Evolutionary conservation across 2,329 filamentous ascomycete genomes (phyloP).

Genomic region (Curvularia sp.): DNA sequence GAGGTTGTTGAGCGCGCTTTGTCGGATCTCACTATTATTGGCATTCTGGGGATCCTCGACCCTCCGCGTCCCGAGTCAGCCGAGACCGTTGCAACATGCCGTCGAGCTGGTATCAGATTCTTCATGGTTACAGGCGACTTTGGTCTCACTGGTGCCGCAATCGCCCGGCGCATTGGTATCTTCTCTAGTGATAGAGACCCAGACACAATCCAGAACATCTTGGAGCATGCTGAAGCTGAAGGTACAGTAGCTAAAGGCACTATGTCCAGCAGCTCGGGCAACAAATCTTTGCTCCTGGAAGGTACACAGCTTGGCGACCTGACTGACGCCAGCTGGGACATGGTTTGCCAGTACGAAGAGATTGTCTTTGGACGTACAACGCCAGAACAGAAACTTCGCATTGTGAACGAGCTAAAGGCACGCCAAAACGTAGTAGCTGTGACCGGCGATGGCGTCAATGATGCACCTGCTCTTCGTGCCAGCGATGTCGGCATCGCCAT

Average conservation of each 20-base stretch:
- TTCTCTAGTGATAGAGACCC: constrained; percentile 3
- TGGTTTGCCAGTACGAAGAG: constrained; percentile 1
- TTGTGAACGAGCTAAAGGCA: constrained; percentile 1
- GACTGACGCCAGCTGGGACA: neutral
- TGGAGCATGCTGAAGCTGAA: neutral
- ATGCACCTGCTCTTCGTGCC: constrained; percentile 1
- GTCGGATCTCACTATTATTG: neutral
- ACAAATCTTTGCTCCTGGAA: neutral
- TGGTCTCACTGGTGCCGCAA: constrained; percentile 2
- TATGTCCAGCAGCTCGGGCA: neutral
- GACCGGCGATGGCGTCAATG: neutral
- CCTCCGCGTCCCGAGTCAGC: constrained; percentile 1
- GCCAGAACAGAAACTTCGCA: neutral
- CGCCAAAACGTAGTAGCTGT: constrained; percentile 3
- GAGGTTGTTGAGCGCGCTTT: neutral
- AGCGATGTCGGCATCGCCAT: constrained; percentile 1
- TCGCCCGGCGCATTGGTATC: constrained; percentile 1
- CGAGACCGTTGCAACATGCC: constrained; percentile 2
- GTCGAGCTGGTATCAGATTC: constrained; percentile 3
- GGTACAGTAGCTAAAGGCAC: neutral
- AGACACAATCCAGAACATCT: neutral
- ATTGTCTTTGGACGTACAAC: constrained; percentile 1
- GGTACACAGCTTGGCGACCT: constrained; percentile 1
- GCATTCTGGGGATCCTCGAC: constrained; percentile 2
- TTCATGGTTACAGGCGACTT: constrained; percentile 5